Percentiles rank a stretch among this genome's conserved stretches.
Conservation (phyloP, 176 grass and related monocot species). For the Otatea glauca region DNA sequence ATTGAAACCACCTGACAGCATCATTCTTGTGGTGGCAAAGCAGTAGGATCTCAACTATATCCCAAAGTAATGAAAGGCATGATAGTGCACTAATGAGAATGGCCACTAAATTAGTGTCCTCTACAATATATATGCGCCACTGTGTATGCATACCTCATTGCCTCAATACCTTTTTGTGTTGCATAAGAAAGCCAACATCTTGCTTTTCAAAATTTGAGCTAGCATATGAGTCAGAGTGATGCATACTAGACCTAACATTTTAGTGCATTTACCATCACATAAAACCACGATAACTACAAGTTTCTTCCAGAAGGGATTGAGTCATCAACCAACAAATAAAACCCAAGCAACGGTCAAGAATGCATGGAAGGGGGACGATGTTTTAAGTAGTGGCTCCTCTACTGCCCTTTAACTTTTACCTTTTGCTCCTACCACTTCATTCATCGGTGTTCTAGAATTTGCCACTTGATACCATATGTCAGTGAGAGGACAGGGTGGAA, state of each 20-base stretch:
- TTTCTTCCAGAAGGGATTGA: slow-evolving; percentile 21
- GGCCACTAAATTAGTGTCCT: slow-evolving; percentile 49
- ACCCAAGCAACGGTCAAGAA: slow-evolving; percentile 4
- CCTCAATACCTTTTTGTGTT: slow-evolving; percentile 21
- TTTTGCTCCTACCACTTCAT: not conserved
- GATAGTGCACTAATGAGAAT: slow-evolving; percentile 49
- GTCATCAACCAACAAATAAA: slow-evolving; percentile 26
- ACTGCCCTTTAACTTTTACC: not conserved
- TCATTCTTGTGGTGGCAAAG: slow-evolving; percentile 42
- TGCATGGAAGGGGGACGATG: slow-evolving; percentile 12
- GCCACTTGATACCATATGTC: not conserved
- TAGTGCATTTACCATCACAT: slow-evolving; percentile 44
- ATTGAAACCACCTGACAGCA: slow-evolving; percentile 19
- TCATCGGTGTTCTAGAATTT: not conserved
- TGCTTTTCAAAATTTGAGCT: slow-evolving; percentile 29
- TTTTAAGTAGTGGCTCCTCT: slow-evolving; percentile 20
- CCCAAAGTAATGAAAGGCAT: slow-evolving; percentile 43
- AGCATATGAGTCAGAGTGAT: slow-evolving; percentile 26
- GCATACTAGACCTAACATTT: slow-evolving; percentile 30
- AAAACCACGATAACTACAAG: slow-evolving; percentile 27
- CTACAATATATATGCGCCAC: slow-evolving; percentile 19
- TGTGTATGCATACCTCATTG: no score
- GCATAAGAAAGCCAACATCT: slow-evolving; percentile 35
- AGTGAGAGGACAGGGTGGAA: not conserved
- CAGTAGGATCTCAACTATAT: slow-evolving; percentile 51